Percentiles rank a stretch among this genome's conserved stretches.
These are phyloP conservation scores for Talaromyces sp. DNA, from an alignment of 2,329 filamentous ascomycete genomes.

Conservation along the genomic window DNA sequence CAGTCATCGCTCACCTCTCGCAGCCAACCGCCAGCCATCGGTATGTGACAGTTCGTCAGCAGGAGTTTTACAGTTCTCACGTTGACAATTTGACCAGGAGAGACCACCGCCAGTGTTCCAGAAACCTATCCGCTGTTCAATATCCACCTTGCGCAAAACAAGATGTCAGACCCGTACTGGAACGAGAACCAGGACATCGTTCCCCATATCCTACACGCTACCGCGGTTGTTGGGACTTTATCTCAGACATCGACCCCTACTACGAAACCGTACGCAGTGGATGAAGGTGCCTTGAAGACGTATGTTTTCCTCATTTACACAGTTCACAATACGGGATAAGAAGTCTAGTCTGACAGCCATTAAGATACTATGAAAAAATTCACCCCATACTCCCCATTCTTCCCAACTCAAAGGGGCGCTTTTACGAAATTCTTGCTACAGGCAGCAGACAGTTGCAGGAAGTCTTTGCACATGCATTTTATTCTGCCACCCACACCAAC, in stretches of 20 bases:
- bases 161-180: constrained; percentile 36
- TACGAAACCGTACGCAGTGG: constrained; percentile 30
- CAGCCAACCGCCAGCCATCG: constrained; percentile 29
- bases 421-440: constrained; percentile 32
- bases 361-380: constrained; percentile 37
- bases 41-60: constrained; percentile 15
- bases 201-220: constrained; percentile 1
- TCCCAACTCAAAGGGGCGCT: constrained; percentile 34
- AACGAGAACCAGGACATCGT: constrained; percentile 16
- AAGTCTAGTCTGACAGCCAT: constrained; percentile 13
- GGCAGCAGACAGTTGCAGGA: constrained; percentile 37
- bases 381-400: constrained; percentile 37
- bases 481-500: constrained; percentile 35
- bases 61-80: not conserved
- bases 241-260: constrained; percentile 28
- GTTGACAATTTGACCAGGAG: constrained; percentile 8
- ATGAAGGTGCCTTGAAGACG: constrained; percentile 36
- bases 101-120: constrained; percentile 9
- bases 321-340: not conserved
- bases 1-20: constrained; percentile 32
- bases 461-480: constrained; percentile 34
- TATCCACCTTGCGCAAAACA: constrained; percentile 33
- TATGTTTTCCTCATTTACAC: constrained; percentile 18
- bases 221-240: constrained; percentile 6
- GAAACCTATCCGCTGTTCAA: constrained; percentile 11